Evolutionary conservation across 257 asterid genomes (phyloP), one percentile per base, ranked within the genome.

Genomic region (Pogostemon cablin): DNA sequence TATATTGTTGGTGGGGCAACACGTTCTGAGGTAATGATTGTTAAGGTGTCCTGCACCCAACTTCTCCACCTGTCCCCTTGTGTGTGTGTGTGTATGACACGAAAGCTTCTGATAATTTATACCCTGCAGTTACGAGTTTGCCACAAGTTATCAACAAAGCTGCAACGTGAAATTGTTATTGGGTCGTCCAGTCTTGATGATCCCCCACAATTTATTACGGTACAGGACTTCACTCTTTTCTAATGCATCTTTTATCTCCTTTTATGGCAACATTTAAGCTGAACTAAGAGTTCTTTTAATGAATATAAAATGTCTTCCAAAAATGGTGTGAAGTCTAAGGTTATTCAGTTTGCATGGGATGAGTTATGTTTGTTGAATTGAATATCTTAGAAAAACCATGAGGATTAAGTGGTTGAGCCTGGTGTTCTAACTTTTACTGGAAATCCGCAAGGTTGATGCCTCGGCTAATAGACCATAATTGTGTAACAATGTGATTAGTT

Each of bases 1-100:
- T 95, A 91, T 81, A 86, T 95, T 78, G 97, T 89, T 81, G 99
- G 99, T 55, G 99, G 99, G 56, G 97, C 99, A 37, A 95, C 99
- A 50, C 88, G 99, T 67, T 95, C 99, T 56, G 99, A 95, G 99
- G 97, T 91, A 82, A 71, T 68, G n/a, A 3, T 12, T 54, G 7
- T 42, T 15, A 38, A 50, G 25, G n/a, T 25, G n/a, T 49, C 58
- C n/a, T 57, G 7, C 72, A 17, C 42, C 25, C 73, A 11, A 49
- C 10, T 11, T 73, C 71, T 63, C 32, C 64, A 44, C 58, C 15
- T 12, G 6, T 1, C 34, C 9, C 34, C 20, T 0, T 12, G 20
- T 12, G 9, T 7, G 9, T 5, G 9, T 5, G 15, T 11, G n/a
- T 49, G 15, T 49, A 25, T 25, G 32, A 25, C 32, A 25, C 32